Percentiles rank a stretch among this genome's conserved stretches.
These are phyloP conservation scores for Candida peoriensis DNA, from an alignment of 805 yeast genomes.

Conservation along the genomic window DNA sequence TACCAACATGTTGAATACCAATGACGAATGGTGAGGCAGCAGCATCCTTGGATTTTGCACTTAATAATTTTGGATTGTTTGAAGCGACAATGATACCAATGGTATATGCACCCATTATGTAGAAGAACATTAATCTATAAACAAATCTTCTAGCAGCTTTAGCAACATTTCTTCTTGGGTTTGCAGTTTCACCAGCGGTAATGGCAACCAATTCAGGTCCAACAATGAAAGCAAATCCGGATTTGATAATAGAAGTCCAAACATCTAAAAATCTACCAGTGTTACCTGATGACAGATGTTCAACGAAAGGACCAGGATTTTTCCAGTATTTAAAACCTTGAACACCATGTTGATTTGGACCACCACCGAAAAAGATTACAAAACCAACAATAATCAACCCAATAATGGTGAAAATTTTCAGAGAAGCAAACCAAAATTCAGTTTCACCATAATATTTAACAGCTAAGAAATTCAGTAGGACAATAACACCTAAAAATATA, in stretches of 20 bases:
- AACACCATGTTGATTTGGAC: conserved; percentile 46
- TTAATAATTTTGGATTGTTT: conserved; percentile 51
- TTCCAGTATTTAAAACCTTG: conserved; percentile 68
- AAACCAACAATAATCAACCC: conserved; percentile 56
- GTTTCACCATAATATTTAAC: conserved; percentile 56
- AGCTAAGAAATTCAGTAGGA: conserved; percentile 47
- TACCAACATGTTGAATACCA: conserved; percentile 66
- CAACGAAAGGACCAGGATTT: conserved; percentile 52
- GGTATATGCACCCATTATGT: conserved; percentile 57
- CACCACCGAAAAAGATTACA: conserved; percentile 63
- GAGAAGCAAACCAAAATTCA: conserved; percentile 53
- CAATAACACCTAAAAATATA: conserved; percentile 44
- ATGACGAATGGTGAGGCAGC: conserved; percentile 76
- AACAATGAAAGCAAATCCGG: conserved; percentile 61
- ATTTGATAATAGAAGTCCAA: conserved; percentile 57
- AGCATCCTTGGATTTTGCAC: conserved; percentile 53
- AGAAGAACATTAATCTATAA: conserved; percentile 55
- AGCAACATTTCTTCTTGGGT: conserved; percentile 55
- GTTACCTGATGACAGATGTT: conserved; percentile 41
- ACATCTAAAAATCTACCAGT: conserved; percentile 62
- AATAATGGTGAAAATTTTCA: conserved; percentile 60
- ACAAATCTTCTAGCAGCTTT: conserved; percentile 53
- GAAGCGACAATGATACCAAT: conserved; percentile 66
- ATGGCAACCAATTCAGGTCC: conserved; percentile 59
- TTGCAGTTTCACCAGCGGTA: conserved; percentile 53